Evolutionary conservation across 495 filamentous ascomycete species (phyloP).

Genomic region (Aspergillus biplanus): DNA sequence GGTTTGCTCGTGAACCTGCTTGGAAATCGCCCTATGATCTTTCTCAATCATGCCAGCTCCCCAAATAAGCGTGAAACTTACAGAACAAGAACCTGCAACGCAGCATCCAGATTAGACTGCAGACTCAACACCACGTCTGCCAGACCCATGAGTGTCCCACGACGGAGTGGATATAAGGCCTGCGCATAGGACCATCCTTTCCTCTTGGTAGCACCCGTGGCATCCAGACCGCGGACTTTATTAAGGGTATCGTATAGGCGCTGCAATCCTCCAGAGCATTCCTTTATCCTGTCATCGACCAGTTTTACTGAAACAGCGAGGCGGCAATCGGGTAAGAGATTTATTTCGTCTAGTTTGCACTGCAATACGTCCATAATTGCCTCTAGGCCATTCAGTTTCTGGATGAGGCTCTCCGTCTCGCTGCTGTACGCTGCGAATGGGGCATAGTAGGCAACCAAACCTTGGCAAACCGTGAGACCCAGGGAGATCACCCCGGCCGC

Average conservation of each 20-base stretch:
- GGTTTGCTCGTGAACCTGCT: not conserved
- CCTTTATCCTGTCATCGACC: not conserved
- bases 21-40: not conserved
- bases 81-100: conserved; percentile 1
- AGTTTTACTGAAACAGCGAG: not conserved
- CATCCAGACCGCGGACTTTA: not conserved
- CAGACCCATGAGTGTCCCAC: not conserved
- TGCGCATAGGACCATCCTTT: conserved; percentile 2
- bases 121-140: not conserved
- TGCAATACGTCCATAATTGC: not conserved
- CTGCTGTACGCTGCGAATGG: not conserved
- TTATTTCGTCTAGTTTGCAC: not conserved
- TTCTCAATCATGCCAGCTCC: not conserved
- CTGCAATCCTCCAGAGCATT: not conserved
- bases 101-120: conserved; percentile 2
- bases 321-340: not conserved
- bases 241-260: not conserved
- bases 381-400: not conserved
- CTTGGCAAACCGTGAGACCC: conserved; percentile 9
- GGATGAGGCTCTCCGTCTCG: not conserved
- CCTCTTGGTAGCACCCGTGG: not conserved
- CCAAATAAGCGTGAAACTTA: not conserved
- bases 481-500: conserved; percentile 9
- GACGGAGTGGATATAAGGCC: conserved; percentile 1
- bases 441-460: not conserved